Evolutionary conservation across 2,329 filamentous ascomycete species (phyloP).

Genomic region (Aspergillus sp.): DNA sequence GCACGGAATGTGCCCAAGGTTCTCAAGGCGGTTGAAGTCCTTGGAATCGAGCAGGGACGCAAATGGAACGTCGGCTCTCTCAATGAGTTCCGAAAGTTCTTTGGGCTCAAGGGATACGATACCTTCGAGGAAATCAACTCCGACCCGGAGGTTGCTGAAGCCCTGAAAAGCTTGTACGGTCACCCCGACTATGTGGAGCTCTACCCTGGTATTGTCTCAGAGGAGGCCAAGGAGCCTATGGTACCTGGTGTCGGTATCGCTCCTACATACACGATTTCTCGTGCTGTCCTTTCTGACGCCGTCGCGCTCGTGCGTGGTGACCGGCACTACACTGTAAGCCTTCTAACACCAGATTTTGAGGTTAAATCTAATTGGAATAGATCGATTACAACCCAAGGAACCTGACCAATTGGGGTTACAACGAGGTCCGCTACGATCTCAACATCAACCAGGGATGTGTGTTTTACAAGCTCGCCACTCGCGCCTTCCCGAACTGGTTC

Average conservation of each 20-base stretch:
- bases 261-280: conserved; percentile 75
- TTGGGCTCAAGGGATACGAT: conserved; percentile 74
- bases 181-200: conserved; percentile 80
- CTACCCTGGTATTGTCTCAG: conserved; percentile 77
- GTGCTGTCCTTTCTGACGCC: conserved; percentile 77
- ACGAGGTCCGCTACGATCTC: conserved; percentile 73
- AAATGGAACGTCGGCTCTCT: conserved; percentile 77
- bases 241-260: conserved; percentile 74
- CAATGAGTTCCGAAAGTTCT: conserved; percentile 85
- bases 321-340: conserved; percentile 68
- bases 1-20: conserved; percentile 74
- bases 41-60: conserved; percentile 77
- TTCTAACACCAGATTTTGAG: not conserved
- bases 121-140: conserved; percentile 85
- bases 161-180: conserved; percentile 66
- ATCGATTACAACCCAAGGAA: conserved; percentile 74
- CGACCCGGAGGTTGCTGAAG: conserved; percentile 70
- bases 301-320: conserved; percentile 79
- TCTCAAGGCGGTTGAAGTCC: conserved; percentile 75
- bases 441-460: conserved; percentile 79
- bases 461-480: conserved; percentile 81
- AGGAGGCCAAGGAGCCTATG: conserved; percentile 76
- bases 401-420: conserved; percentile 83
- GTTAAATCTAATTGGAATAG: conserved; percentile 32
- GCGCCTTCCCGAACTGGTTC: conserved; percentile 81